Evolutionary conservation across 2,329 filamentous ascomycete species (phyloP).

Genomic region (Nemania sp.): DNA sequence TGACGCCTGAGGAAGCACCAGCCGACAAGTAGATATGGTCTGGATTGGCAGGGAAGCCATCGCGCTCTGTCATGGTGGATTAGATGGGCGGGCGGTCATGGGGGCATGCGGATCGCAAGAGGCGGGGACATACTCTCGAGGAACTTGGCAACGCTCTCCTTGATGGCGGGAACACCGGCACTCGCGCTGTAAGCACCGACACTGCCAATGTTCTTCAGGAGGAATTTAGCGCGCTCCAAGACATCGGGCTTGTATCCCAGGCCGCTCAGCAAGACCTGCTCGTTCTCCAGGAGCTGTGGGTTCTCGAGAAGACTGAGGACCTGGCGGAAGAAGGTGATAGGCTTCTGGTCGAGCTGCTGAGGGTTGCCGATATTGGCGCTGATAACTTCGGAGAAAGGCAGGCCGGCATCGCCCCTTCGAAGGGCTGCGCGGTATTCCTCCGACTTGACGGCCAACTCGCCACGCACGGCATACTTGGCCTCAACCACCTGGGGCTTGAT

Average conservation of each 20-base stretch:
- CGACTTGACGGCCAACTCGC: constrained; percentile 90
- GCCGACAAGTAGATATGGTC: constrained; percentile 87
- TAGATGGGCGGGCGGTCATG: constrained; percentile 16
- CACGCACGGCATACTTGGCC: constrained; percentile 95
- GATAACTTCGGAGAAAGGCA: constrained; percentile 91
- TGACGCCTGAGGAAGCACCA: constrained; percentile 92
- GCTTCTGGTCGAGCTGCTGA: constrained; percentile 98
- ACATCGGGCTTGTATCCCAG: constrained; percentile 92
- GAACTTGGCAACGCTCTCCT: constrained; percentile 88
- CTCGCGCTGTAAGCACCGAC: constrained; percentile 97
- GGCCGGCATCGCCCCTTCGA: constrained; percentile 57
- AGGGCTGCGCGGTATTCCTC: constrained; percentile 85
- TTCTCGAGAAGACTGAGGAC: constrained; percentile 93
- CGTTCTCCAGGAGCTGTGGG: constrained; percentile 79
- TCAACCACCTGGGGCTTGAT: constrained; percentile 89
- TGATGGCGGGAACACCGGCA: constrained; percentile 83
- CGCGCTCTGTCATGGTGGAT: constrained; percentile 61
- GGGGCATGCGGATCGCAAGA: background rate
- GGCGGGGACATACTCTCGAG: constrained; percentile 71
- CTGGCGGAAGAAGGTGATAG: constrained; percentile 98
- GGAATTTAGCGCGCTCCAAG: constrained; percentile 77
- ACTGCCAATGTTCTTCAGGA: constrained; percentile 83
- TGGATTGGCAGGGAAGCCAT: constrained; percentile 83
- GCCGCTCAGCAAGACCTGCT: constrained; percentile 73
- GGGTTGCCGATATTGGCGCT: constrained; percentile 99